phyloP scores from a whole-genome alignment of 2,329 filamentous ascomycete genomes.

The Paecilomyces niveus region DNA sequence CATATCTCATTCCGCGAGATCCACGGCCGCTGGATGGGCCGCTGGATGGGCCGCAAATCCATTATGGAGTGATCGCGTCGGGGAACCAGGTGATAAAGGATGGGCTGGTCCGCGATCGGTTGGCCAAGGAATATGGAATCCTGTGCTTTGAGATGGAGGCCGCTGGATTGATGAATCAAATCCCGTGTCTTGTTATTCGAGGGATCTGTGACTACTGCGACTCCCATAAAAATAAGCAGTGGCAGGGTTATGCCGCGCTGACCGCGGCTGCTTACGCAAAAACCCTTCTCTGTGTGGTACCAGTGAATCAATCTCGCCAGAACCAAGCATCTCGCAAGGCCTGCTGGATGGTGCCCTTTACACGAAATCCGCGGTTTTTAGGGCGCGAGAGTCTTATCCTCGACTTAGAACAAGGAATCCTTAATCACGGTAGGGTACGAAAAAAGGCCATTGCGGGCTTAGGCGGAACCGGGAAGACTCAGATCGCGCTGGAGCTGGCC shows the following conservation, averaged over 20 bases:
- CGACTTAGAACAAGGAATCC: slow-evolving; percentile 3
- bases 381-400: slow-evolving; percentile 7
- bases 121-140: slow-evolving; percentile 2
- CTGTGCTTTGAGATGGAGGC: slow-evolving; percentile 23
- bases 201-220: slow-evolving; percentile 19
- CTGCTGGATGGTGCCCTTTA: slow-evolving; percentile 13
- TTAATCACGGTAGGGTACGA: neutral
- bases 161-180: slow-evolving; percentile 15
- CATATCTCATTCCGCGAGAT: too few relatives aligned
- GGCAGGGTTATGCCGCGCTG: slow-evolving; percentile 26
- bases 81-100: slow-evolving; percentile 16
- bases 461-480: slow-evolving; percentile 12
- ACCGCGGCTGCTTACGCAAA: slow-evolving; percentile 19
- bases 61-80: slow-evolving; percentile 19
- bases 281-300: slow-evolving; percentile 1
- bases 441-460: slow-evolving; percentile 8
- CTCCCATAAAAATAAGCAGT: slow-evolving; percentile 24
- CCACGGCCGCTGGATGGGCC: too few relatives aligned
- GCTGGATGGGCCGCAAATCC: slow-evolving; percentile 5
- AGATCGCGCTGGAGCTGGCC: slow-evolving; percentile 10
- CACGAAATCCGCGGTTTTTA: slow-evolving; percentile 7
- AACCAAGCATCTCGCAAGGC: neutral
- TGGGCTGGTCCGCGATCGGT: neutral
- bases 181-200: slow-evolving; percentile 32
- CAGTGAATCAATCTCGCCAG: neutral